These are phyloP conservation scores for Cardamine occulta DNA, from an alignment of 345 rosid genomes.

Conservation along the genomic window DNA sequence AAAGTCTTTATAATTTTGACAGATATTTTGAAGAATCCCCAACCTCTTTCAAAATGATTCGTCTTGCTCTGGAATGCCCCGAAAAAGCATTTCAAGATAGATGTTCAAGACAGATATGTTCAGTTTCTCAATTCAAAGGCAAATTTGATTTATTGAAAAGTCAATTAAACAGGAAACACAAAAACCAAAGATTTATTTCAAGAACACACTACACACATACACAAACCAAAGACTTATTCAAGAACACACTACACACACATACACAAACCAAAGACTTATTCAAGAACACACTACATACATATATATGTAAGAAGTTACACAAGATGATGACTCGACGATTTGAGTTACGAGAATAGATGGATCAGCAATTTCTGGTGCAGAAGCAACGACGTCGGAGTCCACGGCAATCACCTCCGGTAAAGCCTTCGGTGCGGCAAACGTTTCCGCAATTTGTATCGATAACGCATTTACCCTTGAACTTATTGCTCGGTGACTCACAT, in stretches of 20 bases:
- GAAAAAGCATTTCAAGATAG: too few relatives aligned
- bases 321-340: neutral
- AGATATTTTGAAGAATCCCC: too few relatives aligned
- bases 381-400: conserved; percentile 55
- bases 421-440: conserved; percentile 53
- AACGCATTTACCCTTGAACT: conserved; percentile 41
- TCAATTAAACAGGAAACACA: conserved; percentile 20
- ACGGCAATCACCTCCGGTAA: conserved; percentile 45
- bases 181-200: conserved; percentile 32
- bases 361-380: conserved; percentile 48
- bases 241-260: conserved; percentile 1
- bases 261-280: conserved; percentile 20
- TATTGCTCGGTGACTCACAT: conserved; percentile 46
- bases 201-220: conserved; percentile 12
- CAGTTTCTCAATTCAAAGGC: too few relatives aligned
- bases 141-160: too few relatives aligned
- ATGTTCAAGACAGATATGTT: too few relatives aligned
- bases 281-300: conserved; percentile 7
- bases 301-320: neutral
- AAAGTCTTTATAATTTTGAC: too few relatives aligned
- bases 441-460: conserved; percentile 36
- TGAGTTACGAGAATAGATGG: neutral
- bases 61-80: too few relatives aligned
- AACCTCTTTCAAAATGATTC: too few relatives aligned
- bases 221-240: conserved; percentile 22